These are phyloP conservation scores for Coniella vitis DNA, from an alignment of 2,329 filamentous ascomycete species.

Conservation along the genomic window DNA sequence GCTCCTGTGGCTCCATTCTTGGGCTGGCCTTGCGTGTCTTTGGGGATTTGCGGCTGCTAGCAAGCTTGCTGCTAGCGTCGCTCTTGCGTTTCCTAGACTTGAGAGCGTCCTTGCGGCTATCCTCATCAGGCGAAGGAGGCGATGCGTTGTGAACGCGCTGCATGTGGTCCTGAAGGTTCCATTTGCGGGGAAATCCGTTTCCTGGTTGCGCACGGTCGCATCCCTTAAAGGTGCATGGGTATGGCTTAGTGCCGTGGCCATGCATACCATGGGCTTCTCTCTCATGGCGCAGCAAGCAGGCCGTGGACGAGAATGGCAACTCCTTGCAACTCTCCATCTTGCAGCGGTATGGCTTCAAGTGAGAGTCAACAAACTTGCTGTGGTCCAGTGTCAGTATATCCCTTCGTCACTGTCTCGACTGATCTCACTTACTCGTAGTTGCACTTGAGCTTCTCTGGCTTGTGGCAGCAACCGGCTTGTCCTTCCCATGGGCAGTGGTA, in stretches of 20 bases:
- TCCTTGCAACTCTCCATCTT: conserved; percentile 78
- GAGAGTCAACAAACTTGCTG: conserved; percentile 96
- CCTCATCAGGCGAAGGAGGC: conserved; percentile 18
- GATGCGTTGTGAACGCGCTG: conserved; percentile 72
- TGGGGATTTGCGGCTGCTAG: conserved; percentile 42
- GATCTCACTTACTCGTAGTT: conserved; percentile 80
- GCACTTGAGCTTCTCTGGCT: conserved; percentile 94
- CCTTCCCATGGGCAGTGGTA: conserved; percentile 91
- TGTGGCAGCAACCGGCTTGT: conserved; percentile 69
- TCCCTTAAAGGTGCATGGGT: conserved; percentile 78
- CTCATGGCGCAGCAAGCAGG: conserved; percentile 89
- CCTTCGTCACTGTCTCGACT: not conserved
- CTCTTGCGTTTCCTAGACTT: conserved; percentile 55
- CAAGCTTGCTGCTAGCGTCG: conserved; percentile 36
- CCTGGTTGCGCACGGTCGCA: conserved; percentile 78
- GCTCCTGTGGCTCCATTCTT: conserved; percentile 24
- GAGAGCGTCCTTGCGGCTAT: conserved; percentile 27
- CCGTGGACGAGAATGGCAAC: conserved; percentile 88
- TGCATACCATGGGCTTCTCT: conserved; percentile 94
- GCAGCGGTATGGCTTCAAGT: conserved; percentile 94
- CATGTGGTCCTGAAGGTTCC: conserved; percentile 97
- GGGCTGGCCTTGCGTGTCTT: conserved; percentile 22
- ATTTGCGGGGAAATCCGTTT: conserved; percentile 88
- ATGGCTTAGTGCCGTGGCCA: conserved; percentile 87
- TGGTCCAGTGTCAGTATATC: conserved; percentile 16